Evolutionary conservation across 352 stramenopile genomes (phyloP).

Genomic region (Thalassiosira hispida): DNA sequence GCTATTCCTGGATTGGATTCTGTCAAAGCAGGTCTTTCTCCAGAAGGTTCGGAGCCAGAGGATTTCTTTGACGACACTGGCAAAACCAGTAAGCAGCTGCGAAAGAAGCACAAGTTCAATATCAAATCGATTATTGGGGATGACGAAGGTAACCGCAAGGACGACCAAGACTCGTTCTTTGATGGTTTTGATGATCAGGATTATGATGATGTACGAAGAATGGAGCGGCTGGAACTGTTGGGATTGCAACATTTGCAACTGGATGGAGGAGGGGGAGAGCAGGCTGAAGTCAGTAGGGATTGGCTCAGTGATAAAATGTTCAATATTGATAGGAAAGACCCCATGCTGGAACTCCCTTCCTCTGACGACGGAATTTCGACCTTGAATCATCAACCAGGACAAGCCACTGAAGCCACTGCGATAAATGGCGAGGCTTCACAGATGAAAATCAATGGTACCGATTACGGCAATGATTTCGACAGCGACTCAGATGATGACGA

Average conservation of each 20-base stretch:
- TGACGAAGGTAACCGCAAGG: too few relatives aligned
- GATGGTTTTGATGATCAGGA: slow-evolving; percentile 46
- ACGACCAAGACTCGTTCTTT: too few relatives aligned
- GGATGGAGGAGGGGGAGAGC: not conserved
- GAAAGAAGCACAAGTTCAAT: slow-evolving; percentile 57
- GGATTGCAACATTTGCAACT: slow-evolving; percentile 22
- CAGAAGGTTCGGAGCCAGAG: slow-evolving; percentile 46
- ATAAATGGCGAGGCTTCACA: not conserved
- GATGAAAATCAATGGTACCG: not conserved
- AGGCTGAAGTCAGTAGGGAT: slow-evolving; percentile 21
- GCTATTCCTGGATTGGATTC: slow-evolving; percentile 70
- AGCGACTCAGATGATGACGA: slow-evolving; percentile 46
- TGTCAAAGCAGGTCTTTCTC: slow-evolving; percentile 51
- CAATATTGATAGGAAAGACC: slow-evolving; percentile 4
- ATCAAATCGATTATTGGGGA: slow-evolving; percentile 55
- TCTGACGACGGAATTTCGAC: slow-evolving; percentile 23
- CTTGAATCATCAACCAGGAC: slow-evolving; percentile 8
- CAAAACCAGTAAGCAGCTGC: slow-evolving; percentile 46
- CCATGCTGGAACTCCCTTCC: slow-evolving; percentile 1
- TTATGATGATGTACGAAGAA: not conserved
- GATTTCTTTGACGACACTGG: slow-evolving; percentile 39
- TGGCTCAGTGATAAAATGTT: slow-evolving; percentile 41
- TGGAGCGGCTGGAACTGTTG: too few relatives aligned
- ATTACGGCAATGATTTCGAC: slow-evolving; percentile 36
- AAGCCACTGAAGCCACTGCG: not conserved